Base-by-base conservation (phyloP, 495 filamentous ascomycete genomes). In the Glarea lozoyensis region DNA sequence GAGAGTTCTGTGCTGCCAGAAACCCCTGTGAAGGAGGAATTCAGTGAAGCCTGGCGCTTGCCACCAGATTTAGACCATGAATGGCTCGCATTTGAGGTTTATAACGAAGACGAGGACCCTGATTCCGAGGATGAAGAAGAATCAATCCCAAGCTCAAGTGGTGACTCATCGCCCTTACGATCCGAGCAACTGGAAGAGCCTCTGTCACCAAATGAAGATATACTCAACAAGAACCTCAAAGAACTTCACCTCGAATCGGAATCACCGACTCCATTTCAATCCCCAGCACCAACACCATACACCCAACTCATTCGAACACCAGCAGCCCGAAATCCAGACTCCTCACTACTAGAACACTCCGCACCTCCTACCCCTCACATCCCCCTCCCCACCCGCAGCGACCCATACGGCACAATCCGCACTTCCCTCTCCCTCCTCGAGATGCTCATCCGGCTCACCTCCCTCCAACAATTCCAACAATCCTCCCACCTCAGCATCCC, bases 401-500 rank as follows among this genome's bases (percentile, higher is more conserved):
- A n/a, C n/a, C n/a, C n/a, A n/a, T 69, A 67, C 41, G 66, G 50
- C 34, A 60, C 58, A 21, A 80, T 94, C 40, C 77, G 79, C 11
- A 89, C 89, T 11, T 90, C 84, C 0, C 78, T 99, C 6, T 97
- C 92, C 7, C 79, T 96, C 36, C 78, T 99, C 16, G 93, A 99
- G 61, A 93, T 88, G 62, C 71, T 97, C 30, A 78, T 99, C 43
- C 89, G 93, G 42, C 78, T 99, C 17, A 85, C 84, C 6, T 83
- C 87, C 33, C 73, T 97, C n/a, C 92, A 97, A 60, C 89, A 97
- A 67, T 94, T 92, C 62, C 86, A 94, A 56, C 93, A 99, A 73
- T 73, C 80, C 31, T 86, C 88, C 1, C 93, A 99, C 52, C 76
- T 97, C 22, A 74, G 87, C 24, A 93, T 96, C 53, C 86, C 82